These are phyloP conservation scores for sweet orange (Citrus sinensis) DNA, from an alignment of 345 rosid species.

Conservation along the genomic window DNA sequence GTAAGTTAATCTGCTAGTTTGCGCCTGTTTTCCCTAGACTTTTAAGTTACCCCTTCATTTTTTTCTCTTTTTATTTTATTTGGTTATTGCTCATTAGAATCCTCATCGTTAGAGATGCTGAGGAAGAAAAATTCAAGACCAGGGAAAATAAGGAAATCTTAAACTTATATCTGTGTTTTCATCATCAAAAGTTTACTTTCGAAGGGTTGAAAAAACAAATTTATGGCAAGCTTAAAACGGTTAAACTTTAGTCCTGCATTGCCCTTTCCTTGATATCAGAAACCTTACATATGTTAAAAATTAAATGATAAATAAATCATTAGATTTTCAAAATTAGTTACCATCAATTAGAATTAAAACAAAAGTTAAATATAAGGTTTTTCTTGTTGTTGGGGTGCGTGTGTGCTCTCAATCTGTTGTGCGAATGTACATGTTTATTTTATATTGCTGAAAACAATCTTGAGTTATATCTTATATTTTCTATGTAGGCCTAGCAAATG, in stretches of 20 bases:
- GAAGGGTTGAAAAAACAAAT: neutral
- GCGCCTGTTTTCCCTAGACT: neutral
- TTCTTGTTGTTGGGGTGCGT: too few species aligned
- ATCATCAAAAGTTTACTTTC: neutral
- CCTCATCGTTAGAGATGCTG: neutral
- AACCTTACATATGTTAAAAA: neutral
- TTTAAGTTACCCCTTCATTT: neutral
- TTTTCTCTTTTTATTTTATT: neutral
- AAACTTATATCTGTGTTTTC: neutral
- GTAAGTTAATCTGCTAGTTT: slow-evolving; percentile 13
- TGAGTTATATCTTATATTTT: too few species aligned
- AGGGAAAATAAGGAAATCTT: neutral
- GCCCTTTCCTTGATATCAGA: neutral
- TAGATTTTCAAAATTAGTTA: too few species aligned
- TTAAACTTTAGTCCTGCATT: neutral
- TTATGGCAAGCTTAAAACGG: neutral
- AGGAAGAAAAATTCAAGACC: neutral
- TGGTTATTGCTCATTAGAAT: too few species aligned
- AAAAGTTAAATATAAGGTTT: too few species aligned
- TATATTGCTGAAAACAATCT: too few species aligned
- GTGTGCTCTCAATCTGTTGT: too few species aligned
- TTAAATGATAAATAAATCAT: too few species aligned
- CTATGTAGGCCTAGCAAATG: neutral
- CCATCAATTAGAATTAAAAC: too few species aligned
- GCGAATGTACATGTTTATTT: too few species aligned